These are phyloP conservation scores for Lasiodiplodia sp. DNA, from an alignment of 2,329 filamentous ascomycete species.

Conservation along the genomic window DNA sequence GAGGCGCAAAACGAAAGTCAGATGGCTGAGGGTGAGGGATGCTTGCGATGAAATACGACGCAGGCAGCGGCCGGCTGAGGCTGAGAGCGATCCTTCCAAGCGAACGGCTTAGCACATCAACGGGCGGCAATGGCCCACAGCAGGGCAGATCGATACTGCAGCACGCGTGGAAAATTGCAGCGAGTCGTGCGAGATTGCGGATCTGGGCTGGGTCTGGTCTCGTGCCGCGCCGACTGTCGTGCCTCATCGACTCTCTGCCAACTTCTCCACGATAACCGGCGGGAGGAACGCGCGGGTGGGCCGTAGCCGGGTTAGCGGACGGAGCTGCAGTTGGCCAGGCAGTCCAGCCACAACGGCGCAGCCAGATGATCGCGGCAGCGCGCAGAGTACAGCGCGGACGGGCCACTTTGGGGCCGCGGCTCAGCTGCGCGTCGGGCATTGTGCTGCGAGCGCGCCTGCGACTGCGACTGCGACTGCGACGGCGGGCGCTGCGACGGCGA, in stretches of 20 bases:
- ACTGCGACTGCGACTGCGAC: no score
- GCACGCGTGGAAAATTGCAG: conserved; percentile 2
- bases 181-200: not conserved
- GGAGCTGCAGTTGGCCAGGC: conserved; percentile 24
- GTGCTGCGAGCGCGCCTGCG: not conserved
- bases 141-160: not conserved
- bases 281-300: conserved; percentile 11
- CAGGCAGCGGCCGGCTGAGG: conserved; percentile 28
- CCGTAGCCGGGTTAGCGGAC: conserved; percentile 5
- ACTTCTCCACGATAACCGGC: conserved; percentile 12
- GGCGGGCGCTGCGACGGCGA: no score
- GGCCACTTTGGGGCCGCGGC: not conserved
- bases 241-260: not conserved
- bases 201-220: not conserved
- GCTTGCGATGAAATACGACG: conserved; percentile 21
- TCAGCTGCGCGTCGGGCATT: not conserved
- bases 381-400: not conserved
- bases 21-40: conserved; percentile 9
- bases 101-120: conserved; percentile 27
- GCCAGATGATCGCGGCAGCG: conserved; percentile 3
- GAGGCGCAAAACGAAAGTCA: conserved; percentile 8
- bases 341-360: conserved; percentile 26
- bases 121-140: conserved; percentile 11
- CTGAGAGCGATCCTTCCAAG: conserved; percentile 23
- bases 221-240: not conserved